Conservation (phyloP, 1,284 basidiomycete species). For the Ustilago loliicola region DNA sequence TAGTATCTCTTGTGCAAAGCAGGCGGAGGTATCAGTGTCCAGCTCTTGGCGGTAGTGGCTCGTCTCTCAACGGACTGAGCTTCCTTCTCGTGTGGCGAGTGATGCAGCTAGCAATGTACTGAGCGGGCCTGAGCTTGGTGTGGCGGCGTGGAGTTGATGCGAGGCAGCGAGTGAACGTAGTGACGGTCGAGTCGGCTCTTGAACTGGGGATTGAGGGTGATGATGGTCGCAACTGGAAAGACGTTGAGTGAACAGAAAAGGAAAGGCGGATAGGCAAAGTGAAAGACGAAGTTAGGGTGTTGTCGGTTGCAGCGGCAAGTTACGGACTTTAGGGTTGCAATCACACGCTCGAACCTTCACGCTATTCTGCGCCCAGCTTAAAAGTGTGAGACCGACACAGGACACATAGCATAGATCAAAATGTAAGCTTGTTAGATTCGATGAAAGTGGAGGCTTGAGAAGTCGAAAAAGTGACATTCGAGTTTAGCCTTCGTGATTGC, state of each 20-base stretch:
- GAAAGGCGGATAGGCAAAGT: background rate
- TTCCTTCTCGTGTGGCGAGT: conserved; percentile 1
- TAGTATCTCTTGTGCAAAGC: too few relatives aligned
- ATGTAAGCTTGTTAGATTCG: background rate
- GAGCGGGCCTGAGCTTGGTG: background rate
- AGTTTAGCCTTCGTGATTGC: background rate
- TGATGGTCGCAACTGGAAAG: background rate
- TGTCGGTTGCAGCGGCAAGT: background rate
- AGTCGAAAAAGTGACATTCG: conserved; percentile 9
- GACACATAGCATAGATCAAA: background rate
- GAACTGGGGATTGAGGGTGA: background rate
- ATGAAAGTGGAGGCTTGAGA: conserved; percentile 12
- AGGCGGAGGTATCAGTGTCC: too few relatives aligned
- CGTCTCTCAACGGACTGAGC: background rate
- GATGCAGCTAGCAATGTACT: background rate
- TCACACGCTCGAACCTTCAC: background rate
- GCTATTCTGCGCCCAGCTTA: background rate
- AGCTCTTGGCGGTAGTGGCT: too few relatives aligned
- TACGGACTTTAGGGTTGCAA: background rate
- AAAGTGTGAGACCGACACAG: background rate
- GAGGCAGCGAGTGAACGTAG: background rate
- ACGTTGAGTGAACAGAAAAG: background rate
- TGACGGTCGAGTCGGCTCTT: background rate
- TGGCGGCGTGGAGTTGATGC: background rate
- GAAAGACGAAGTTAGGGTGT: background rate